Conservation (phyloP, 257 asterid species). For the Lantana camara region DNA sequence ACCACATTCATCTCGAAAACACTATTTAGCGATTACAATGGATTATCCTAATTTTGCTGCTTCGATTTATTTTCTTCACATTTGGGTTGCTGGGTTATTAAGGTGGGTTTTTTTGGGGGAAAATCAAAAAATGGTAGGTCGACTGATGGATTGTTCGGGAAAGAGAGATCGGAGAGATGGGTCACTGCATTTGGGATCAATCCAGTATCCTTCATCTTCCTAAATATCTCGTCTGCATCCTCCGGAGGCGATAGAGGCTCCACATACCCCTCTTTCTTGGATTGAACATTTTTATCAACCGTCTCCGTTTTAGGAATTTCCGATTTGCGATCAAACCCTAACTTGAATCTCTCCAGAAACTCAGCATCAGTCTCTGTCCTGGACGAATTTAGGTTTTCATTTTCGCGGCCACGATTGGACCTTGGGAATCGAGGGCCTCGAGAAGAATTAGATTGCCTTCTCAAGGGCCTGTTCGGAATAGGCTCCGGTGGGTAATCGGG, state of each 20-base stretch:
- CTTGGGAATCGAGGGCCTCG: conserved; percentile 31
- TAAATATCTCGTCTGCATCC: conserved; percentile 83
- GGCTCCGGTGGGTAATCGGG: conserved; percentile 47
- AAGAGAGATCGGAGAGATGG: too few species aligned
- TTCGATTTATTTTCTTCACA: too few species aligned
- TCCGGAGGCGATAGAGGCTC: conserved; percentile 52
- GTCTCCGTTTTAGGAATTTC: conserved; percentile 26
- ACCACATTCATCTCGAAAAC: too few species aligned
- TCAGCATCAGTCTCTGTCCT: conserved; percentile 46
- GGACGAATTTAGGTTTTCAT: conserved; percentile 32
- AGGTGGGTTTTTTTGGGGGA: too few species aligned
- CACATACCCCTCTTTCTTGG: conserved; percentile 23
- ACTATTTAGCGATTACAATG: too few species aligned
- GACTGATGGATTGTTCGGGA: too few species aligned
- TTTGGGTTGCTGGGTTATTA: too few species aligned
- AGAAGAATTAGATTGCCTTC: conserved; percentile 35
- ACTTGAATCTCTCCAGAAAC: conserved; percentile 77
- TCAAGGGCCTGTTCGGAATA: conserved; percentile 54
- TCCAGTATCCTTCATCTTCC: conserved; percentile 88
- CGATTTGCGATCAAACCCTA: conserved; percentile 52
- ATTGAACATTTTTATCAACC: conserved; percentile 18
- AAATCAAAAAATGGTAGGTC: too few species aligned
- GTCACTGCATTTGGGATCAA: conserved; percentile 91
- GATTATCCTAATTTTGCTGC: too few species aligned
- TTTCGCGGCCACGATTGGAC: conserved; percentile 31